These are phyloP conservation scores for Kwoniella bestiolae DNA, from an alignment of 768 basidiomycete genomes.

Conservation along the genomic window DNA sequence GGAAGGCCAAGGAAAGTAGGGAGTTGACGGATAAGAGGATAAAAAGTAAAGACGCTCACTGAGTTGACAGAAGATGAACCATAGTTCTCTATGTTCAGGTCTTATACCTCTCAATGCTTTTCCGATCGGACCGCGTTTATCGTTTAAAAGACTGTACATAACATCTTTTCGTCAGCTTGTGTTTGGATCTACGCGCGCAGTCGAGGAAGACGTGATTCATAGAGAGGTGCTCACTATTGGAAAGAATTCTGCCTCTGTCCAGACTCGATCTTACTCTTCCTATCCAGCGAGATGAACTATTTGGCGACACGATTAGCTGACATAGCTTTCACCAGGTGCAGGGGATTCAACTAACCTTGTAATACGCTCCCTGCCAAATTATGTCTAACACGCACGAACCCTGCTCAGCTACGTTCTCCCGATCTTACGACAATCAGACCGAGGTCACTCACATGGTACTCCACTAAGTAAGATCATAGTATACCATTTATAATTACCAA, in stretches of 20 bases:
- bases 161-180: neutral
- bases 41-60: constrained; percentile 59
- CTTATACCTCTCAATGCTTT: constrained; percentile 67
- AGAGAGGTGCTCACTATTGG: constrained; percentile 61
- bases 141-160: constrained; percentile 67
- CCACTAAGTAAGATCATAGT: constrained; percentile 77
- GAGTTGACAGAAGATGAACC: constrained; percentile 85
- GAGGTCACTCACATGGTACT: constrained; percentile 72
- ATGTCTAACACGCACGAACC: constrained; percentile 65
- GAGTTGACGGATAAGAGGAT: constrained; percentile 27
- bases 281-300: constrained; percentile 80
- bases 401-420: neutral
- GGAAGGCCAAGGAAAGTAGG: no score
- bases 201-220: neutral
- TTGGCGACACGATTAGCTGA: neutral
- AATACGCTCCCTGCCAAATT: constrained; percentile 90
- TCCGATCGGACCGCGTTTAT: constrained; percentile 83
- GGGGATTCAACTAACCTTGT: constrained; percentile 64
- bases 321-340: neutral
- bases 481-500: constrained; percentile 73
- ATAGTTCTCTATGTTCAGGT: constrained; percentile 67
- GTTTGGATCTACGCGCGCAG: no score
- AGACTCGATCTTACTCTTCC: constrained; percentile 85
- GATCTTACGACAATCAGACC: neutral
- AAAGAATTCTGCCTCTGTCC: constrained; percentile 90